Base-by-base conservation (phyloP, 2,329 filamentous ascomycete species). In the Penicillium sp. region DNA sequence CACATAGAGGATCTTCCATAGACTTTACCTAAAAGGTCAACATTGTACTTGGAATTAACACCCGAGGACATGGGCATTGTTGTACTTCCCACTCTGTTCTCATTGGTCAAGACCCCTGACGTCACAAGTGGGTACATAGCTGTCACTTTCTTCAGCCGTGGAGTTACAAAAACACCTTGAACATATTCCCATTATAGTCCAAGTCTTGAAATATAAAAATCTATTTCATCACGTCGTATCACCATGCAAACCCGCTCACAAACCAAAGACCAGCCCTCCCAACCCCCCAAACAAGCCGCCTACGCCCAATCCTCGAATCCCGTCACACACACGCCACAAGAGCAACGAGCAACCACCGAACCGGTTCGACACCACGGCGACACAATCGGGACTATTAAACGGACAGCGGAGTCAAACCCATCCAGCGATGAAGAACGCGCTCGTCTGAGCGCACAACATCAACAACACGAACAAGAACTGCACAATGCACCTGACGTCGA, bases 231-330 rank as follows among this genome's bases (percentile, higher is more conserved):
- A 19, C n/a, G 19, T 39, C 13, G 1, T 7, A 35, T 29, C 12
- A 38, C 19, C 13, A 51, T 71, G 68, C 38, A 65, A 35, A 57
- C 60, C 21, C 52, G 56, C 33, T 55, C 60, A 8, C 55, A 56
- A 48, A n/a, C 58, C 17, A 52, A 53, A 51, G 25, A 23, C 25
- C 66, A 68, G 58, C 63, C 66, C 15, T 49, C 65, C 23, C 72
- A 75, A 61, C 73, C 73, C 4, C 69, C 72, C 21, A 73, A 74
- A 61, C 54, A 75, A 69, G 64, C 70, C 4, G 61, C 67, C 43
- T 75, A 75, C 61, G 60, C 61, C 35, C 70, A 74, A 60, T 27
- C 67, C 50, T 57, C 59, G 12, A 75, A 75, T 50, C 73, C 73
- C n/a, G 59, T 75, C 7, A 65, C 69, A 5, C 70, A 72, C 13